These are phyloP conservation scores for Cercospora sp. DNA, from an alignment of 2,329 filamentous ascomycete species.

Conservation along the genomic window DNA sequence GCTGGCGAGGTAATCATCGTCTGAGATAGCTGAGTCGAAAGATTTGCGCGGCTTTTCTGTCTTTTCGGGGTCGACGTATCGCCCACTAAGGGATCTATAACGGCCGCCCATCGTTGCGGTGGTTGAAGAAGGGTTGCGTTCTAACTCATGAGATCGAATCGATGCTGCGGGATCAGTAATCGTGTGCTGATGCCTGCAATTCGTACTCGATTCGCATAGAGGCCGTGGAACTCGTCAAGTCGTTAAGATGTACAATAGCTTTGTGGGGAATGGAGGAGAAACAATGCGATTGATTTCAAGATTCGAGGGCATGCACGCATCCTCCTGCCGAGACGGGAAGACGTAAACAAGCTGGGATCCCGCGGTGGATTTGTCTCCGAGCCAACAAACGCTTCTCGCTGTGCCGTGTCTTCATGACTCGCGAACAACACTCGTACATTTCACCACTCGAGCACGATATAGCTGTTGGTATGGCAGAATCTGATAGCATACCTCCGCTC, in stretches of 20 bases:
- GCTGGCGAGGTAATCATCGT: constrained; percentile 38
- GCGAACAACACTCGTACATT: neutral
- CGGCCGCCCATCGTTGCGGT: constrained; percentile 26
- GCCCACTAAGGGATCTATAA: constrained; percentile 39
- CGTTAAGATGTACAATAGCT: constrained; percentile 1
- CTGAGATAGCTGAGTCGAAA: constrained; percentile 15
- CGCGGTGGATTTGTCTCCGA: neutral
- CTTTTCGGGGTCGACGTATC: constrained; percentile 39
- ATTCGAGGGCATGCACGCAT: neutral
- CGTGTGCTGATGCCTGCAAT: neutral
- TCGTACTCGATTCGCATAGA: neutral
- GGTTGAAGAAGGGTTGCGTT: neutral
- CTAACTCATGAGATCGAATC: neutral
- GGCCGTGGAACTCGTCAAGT: constrained; percentile 10
- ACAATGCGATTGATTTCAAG: neutral
- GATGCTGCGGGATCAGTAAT: neutral
- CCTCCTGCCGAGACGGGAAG: neutral
- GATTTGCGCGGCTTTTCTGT: constrained; percentile 42
- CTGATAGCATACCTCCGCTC: neutral
- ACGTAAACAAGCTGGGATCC: neutral
- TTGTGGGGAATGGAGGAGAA: neutral
- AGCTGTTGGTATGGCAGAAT: neutral
- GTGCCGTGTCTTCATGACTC: neutral
- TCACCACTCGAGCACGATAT: neutral
- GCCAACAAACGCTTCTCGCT: neutral